Evolutionary conservation across 768 basidiomycete genomes (phyloP).

Genomic region (Suillus luteus): DNA sequence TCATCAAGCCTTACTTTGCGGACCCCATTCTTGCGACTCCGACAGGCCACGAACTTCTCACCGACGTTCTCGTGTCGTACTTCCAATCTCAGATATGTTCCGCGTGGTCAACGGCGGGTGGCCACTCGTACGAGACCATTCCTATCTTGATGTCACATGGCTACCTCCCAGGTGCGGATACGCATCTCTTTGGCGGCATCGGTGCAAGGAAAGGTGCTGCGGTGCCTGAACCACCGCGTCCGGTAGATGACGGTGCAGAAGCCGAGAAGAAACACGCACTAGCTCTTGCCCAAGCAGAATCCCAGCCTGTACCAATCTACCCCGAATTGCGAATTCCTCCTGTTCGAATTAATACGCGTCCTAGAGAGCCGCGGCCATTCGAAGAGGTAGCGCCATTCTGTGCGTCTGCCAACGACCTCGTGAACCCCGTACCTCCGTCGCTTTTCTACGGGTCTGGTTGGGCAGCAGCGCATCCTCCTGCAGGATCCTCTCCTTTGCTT

Average conservation of each 20-base stretch:
- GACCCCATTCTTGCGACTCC: conserved; percentile 84
- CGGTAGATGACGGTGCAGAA: conserved; percentile 34
- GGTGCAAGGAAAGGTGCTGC: conserved; percentile 76
- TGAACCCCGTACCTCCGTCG: conserved; percentile 94
- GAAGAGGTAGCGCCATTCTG: conserved; percentile 91
- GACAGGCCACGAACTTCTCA: conserved; percentile 79
- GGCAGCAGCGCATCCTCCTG: conserved; percentile 72
- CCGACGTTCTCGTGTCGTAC: conserved; percentile 92
- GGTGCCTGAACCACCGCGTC: conserved; percentile 48
- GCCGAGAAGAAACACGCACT: conserved; percentile 27
- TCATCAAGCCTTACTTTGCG: conserved; percentile 69
- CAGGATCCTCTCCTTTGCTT: conserved; percentile 48
- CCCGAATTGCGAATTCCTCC: conserved; percentile 58
- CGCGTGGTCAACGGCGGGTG: conserved; percentile 77
- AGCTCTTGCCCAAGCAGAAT: conserved; percentile 14
- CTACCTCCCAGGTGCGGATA: conserved; percentile 37
- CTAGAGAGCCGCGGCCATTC: conserved; percentile 54
- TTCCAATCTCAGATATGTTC: conserved; percentile 87
- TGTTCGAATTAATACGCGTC: conserved; percentile 69
- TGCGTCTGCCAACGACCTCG: conserved; percentile 94
- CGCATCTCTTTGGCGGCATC: conserved; percentile 80
- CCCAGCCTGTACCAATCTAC: conserved; percentile 26
- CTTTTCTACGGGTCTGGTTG: conserved; percentile 95
- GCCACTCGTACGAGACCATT: conserved; percentile 61
- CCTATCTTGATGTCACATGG: conserved; percentile 44